Evolutionary conservation across 2,329 filamentous ascomycete genomes (phyloP).

Genomic region (Sordariomycetes sp.): DNA sequence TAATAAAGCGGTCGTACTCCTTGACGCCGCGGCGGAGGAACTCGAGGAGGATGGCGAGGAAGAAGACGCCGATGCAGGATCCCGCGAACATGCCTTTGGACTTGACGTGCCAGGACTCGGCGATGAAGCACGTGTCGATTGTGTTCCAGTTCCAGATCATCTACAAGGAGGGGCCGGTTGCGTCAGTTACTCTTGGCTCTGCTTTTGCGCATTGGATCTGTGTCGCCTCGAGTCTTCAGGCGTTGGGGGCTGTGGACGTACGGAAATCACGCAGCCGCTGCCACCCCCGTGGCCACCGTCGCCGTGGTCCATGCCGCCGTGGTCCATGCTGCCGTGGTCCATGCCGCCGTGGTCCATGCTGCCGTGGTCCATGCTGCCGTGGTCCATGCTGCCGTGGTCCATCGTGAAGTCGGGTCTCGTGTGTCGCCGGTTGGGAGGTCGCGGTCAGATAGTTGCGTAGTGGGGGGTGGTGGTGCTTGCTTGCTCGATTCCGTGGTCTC

Average conservation of each 20-base stretch:
- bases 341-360: conserved; percentile 8
- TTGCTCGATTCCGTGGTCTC: too few species aligned
- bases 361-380: conserved; percentile 7
- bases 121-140: conserved; percentile 60
- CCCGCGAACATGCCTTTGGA: conserved; percentile 63
- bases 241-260: conserved; percentile 16
- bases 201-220: background rate
- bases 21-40: conserved; percentile 55
- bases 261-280: conserved; percentile 26
- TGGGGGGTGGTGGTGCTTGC: too few species aligned
- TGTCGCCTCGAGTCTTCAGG: background rate
- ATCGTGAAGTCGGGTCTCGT: background rate
- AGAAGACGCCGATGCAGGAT: conserved; percentile 63
- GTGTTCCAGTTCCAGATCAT: conserved; percentile 77
- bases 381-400: conserved; percentile 1
- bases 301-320: conserved; percentile 7
- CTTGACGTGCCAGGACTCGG: conserved; percentile 54
- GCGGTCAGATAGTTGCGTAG: background rate
- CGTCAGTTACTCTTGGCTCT: too few species aligned
- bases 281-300: conserved; percentile 6
- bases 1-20: conserved; percentile 58
- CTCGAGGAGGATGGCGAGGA: conserved; percentile 63
- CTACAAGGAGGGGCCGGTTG: too few species aligned
- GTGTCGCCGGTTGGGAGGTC: background rate
- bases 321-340: conserved; percentile 6